Evolutionary conservation across 768 basidiomycete genomes (phyloP).

Genomic region (Phaffia tasmanica): DNA sequence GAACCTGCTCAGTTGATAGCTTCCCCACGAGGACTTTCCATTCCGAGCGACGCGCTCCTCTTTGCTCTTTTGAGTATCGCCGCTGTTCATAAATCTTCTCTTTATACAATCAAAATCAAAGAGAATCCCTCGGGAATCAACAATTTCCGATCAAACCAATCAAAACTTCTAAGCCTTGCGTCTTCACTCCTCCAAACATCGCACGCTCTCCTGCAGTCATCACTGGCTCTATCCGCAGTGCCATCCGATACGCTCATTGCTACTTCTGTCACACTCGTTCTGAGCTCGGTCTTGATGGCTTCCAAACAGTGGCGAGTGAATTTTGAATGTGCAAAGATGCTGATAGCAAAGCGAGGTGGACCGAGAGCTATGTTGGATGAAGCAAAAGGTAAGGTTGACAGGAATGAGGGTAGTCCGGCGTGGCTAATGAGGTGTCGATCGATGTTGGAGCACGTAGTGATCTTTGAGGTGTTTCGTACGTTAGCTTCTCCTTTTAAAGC

Average conservation of each 20-base stretch:
- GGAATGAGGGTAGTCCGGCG: neutral
- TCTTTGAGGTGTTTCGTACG: neutral
- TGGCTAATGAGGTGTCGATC: constrained; percentile 6
- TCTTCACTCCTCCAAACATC: neutral
- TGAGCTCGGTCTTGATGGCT: neutral
- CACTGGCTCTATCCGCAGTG: neutral
- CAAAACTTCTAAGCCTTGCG: neutral
- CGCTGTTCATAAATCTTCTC: too few species aligned
- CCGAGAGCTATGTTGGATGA: constrained; percentile 1
- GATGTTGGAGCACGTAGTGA: neutral
- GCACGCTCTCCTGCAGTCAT: neutral
- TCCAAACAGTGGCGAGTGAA: neutral
- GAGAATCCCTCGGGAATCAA: neutral
- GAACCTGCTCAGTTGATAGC: constrained; percentile 4
- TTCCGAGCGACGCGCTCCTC: constrained; percentile 7
- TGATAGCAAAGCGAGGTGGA: neutral
- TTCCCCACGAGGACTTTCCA: neutral
- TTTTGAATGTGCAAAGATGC: neutral
- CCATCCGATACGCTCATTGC: neutral
- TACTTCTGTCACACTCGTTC: neutral
- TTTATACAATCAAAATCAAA: too few species aligned
- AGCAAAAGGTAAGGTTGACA: neutral
- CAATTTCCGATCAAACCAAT: neutral
- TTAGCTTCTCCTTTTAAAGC: neutral
- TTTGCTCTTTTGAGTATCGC: constrained; percentile 7